Percentiles rank a stretch among this genome's conserved stretches.
These are phyloP conservation scores for Gossypium longicalyx DNA, from an alignment of 345 rosid species.

Conservation along the genomic window DNA sequence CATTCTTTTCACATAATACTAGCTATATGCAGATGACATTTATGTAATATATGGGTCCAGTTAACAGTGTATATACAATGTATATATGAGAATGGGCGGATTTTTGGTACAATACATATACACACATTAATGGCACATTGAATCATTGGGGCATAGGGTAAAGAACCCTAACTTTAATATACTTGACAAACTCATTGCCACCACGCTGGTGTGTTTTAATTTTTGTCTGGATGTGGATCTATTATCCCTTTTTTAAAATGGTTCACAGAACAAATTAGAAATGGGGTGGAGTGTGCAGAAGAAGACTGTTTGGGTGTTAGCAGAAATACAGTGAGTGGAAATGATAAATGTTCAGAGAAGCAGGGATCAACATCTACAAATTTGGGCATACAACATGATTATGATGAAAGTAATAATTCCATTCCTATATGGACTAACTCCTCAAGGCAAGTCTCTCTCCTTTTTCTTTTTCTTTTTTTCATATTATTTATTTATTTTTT, in stretches of 20 bases:
- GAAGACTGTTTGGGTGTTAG: conserved; percentile 34
- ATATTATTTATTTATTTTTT: neutral
- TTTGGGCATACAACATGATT: conserved; percentile 17
- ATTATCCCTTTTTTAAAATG: neutral
- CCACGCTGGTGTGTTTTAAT: too few species aligned
- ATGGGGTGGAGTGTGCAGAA: conserved; percentile 43
- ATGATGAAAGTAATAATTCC: neutral
- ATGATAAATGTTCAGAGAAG: neutral
- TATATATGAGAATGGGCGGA: too few species aligned
- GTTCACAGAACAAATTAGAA: neutral
- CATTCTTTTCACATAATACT: neutral
- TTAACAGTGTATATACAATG: too few species aligned
- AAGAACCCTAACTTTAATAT: too few species aligned
- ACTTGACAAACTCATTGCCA: too few species aligned
- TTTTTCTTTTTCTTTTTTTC: neutral
- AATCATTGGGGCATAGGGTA: too few species aligned
- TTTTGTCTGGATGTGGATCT: too few species aligned
- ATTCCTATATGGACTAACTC: conserved; percentile 30
- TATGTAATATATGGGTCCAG: too few species aligned
- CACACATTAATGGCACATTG: too few species aligned
- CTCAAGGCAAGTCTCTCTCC: conserved; percentile 31
- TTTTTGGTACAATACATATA: too few species aligned
- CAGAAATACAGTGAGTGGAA: conserved; percentile 12
- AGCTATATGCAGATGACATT: too few species aligned
- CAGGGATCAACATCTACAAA: conserved; percentile 17